Evolutionary conservation across 768 basidiomycete species (phyloP).

Genomic region (Tylopilus cervinicoccineus): DNA sequence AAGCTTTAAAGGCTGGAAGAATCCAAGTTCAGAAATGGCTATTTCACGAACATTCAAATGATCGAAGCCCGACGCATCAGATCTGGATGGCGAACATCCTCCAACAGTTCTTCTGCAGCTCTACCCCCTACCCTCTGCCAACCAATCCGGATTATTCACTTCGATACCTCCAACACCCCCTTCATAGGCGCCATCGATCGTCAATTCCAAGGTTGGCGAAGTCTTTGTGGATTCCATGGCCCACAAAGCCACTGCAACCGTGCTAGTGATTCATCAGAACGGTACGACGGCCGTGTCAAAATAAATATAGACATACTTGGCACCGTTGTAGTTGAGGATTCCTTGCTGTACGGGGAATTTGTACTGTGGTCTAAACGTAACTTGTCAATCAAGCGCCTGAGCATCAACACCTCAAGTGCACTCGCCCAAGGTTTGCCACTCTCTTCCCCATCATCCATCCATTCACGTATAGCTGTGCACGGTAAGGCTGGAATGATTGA

Average conservation of each 20-base stretch:
- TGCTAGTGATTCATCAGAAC: slow-evolving; percentile 31
- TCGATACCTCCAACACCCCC: slow-evolving; percentile 60
- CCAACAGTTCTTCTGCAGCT: background rate
- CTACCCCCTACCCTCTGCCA: slow-evolving; percentile 23
- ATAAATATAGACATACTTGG: slow-evolving; percentile 44
- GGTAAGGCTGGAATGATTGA: slow-evolving; percentile 60
- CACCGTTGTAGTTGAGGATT: slow-evolving; percentile 67
- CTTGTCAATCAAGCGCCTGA: slow-evolving; percentile 2
- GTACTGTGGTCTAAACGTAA: slow-evolving; percentile 54
- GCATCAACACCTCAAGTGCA: background rate
- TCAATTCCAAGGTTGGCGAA: slow-evolving; percentile 50
- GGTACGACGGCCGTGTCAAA: background rate
- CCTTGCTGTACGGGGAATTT: slow-evolving; percentile 85
- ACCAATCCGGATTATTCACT: slow-evolving; percentile 59
- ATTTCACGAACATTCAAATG: background rate
- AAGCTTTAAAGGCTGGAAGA: background rate
- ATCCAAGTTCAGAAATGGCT: background rate
- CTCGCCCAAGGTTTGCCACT: slow-evolving; percentile 66
- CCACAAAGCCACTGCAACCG: slow-evolving; percentile 67
- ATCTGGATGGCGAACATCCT: background rate
- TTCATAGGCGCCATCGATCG: slow-evolving; percentile 54
- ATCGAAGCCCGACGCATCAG: background rate
- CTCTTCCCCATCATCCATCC: slow-evolving; percentile 90
- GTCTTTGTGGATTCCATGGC: slow-evolving; percentile 49
- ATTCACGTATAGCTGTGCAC: slow-evolving; percentile 73